phyloP scores from a whole-genome alignment of 2,329 filamentous ascomycete genomes.

The Cladorrhinum sp. region DNA sequence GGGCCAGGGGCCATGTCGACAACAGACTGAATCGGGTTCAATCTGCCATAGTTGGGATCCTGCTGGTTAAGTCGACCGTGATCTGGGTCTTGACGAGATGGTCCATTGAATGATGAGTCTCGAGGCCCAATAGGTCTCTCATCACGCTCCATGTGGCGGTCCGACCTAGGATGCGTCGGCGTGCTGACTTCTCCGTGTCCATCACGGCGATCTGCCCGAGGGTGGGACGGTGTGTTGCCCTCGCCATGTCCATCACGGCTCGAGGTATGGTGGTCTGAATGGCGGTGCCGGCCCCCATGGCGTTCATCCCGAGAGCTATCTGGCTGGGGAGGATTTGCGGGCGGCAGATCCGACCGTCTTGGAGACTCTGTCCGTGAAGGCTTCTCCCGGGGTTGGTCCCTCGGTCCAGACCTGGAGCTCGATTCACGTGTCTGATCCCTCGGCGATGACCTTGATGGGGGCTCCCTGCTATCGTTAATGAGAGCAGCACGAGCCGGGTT shows the following conservation, averaged over 20 bases:
- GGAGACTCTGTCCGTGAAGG: slow-evolving; percentile 48
- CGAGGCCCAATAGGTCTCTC: slow-evolving; percentile 23
- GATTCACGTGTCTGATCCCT: slow-evolving; percentile 37
- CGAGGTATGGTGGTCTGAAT: slow-evolving; percentile 33
- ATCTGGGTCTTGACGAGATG: slow-evolving; percentile 45
- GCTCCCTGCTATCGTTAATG: slow-evolving; percentile 40
- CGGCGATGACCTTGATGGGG: slow-evolving; percentile 36
- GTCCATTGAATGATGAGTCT: slow-evolving; percentile 26
- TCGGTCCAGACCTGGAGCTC: slow-evolving; percentile 36
- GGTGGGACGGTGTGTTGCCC: slow-evolving; percentile 23
- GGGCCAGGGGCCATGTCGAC: slow-evolving; percentile 54
- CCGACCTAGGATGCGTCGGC: slow-evolving; percentile 26
- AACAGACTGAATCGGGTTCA: slow-evolving; percentile 51
- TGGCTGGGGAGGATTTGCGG: slow-evolving; percentile 34
- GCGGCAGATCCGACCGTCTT: slow-evolving; percentile 40
- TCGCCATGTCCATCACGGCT: slow-evolving; percentile 34
- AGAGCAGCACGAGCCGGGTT: slow-evolving; percentile 49
- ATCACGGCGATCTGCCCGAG: slow-evolving; percentile 34
- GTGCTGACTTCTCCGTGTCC: slow-evolving; percentile 31
- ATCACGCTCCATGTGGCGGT: slow-evolving; percentile 40
- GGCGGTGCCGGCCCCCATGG: slow-evolving; percentile 41
- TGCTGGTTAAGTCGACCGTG: slow-evolving; percentile 51
- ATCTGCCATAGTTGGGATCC: slow-evolving; percentile 61
- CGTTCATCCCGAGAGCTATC: slow-evolving; percentile 48
- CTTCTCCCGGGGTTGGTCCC: slow-evolving; percentile 41